Base-by-base conservation (phyloP, 148 eudicot species). In the Fagopyrum tataricum region DNA sequence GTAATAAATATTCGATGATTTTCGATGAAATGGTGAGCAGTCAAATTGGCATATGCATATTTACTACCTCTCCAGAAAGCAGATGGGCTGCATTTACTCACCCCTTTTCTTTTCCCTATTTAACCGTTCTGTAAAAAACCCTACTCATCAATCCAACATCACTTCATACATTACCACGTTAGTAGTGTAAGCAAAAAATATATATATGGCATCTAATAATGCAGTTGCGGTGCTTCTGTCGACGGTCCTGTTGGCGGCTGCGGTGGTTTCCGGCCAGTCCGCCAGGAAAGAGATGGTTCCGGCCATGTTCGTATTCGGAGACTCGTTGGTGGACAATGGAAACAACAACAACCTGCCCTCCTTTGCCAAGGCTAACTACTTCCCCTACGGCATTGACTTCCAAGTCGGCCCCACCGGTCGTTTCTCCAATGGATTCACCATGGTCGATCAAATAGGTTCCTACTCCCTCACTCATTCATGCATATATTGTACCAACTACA, bases 311-410 rank as follows among this genome's bases (percentile, higher is more conserved):
- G 78, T 91, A 42, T 94, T 94, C 67, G 97, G 98, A 43, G 98
- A 94, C 87, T 94, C 97, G 6, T 77, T 94, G 7, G 87, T 94
- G 43, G 98, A 94, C 80, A 94, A 87, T 79, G 98, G 97, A 7
- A 94, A 94, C 70, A 94, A 91, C 76, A 94, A 94, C 51, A 76
- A 89, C 64, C 77, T 94, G 51, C 87, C 91, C 52, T 87, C 96
- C 5, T 81, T 91, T 42, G 98, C 98, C 1, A 94, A 91, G 74
- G 98, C 98, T 23, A 90, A 94, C 72, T 94, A 94, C 74, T 87
- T 51, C 17, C 98, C 98, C 77, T 94, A 94, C 70, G 98, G 98
- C 21, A 94, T 94, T 48, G 97, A 91, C 71, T 91, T 89, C 68
- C 68, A 82, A 61, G 90, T 81, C n/a, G 97, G 97, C 2, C 84